Base-by-base conservation (phyloP, 106 monocot species). In the Dioscorea alata region DNA sequence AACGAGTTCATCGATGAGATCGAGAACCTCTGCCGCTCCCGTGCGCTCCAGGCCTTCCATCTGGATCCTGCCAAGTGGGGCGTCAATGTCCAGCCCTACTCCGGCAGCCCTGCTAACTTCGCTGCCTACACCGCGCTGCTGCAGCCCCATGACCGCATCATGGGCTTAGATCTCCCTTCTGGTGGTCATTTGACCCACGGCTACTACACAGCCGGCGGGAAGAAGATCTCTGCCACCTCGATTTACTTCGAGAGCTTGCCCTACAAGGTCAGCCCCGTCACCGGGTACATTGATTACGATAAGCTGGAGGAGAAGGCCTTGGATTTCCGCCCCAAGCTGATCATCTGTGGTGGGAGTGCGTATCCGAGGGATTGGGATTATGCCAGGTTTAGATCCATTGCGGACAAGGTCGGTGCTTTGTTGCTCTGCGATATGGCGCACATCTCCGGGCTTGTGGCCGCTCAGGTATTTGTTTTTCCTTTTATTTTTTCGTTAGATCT, bases 301-400 rank as follows among this genome's bases (percentile, higher is more conserved):
- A 92, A 83, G 85, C 76, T 92, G 51, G 92, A 92, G 81, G 92
- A 92, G 85, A 92, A 92, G 78, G 92, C 88, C 9, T 18, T 85
- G 67, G 92, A 92, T 60, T 92, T 88, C 78, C 74, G 92, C 61
- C 92, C 92, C 10, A 92, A 85, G 76, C 64, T 92, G 50, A 78
- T 92, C 66, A 88, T 92, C 16, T 92, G 92, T 71, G 92, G 92
- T 2, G 92, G 92, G 13, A 92, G 92, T 61, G 88, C 92, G 15
- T 92, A 92, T 67, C 92, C 92, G 8, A 82, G 92, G 74, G 92
- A 92, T 23, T 92, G 92, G 92, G 88, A 92, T 48, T 92, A 92
- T 24, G 82, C 74, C 10, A 65, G 78, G 49, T 88, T 88, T 60
- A 62, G 82, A 20, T 19, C 85, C 34, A 62, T 92, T 28, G 92